Conservation (phyloP, 1,284 basidiomycete species). For the Ustilago sp. region DNA sequence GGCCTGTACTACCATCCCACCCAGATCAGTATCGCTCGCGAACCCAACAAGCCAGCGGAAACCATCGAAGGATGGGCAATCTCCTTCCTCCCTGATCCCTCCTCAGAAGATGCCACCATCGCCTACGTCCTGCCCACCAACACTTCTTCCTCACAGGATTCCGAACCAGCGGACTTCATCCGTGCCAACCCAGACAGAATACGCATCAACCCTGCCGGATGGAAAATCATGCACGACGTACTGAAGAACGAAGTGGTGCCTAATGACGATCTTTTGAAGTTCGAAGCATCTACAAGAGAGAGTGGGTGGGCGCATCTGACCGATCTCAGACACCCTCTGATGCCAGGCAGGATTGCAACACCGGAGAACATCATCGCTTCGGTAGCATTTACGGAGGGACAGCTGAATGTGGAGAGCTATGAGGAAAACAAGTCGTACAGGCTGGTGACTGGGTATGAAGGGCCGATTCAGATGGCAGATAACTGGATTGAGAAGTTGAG, state of each 20-base stretch:
- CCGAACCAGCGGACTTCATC: conserved; percentile 40
- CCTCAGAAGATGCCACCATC: conserved; percentile 32
- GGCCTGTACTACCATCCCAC: conserved; percentile 60
- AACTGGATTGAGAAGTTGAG: conserved; percentile 48
- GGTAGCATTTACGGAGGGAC: conserved; percentile 61
- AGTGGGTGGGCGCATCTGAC: conserved; percentile 66
- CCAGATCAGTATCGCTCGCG: conserved; percentile 33
- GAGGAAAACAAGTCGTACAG: conserved; percentile 63
- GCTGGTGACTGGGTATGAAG: conserved; percentile 59
- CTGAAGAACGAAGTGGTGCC: conserved; percentile 56
- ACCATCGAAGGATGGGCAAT: conserved; percentile 51
- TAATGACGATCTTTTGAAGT: conserved; percentile 57
- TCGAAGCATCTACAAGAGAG: conserved; percentile 59
- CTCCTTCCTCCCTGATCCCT: conserved; percentile 39
- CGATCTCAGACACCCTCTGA: conserved; percentile 59
- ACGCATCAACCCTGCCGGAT: conserved; percentile 56
- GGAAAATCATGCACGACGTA: conserved; percentile 57
- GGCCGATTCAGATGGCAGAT: conserved; percentile 58
- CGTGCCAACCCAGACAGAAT: conserved; percentile 54
- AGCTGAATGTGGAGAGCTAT: conserved; percentile 57
- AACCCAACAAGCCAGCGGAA: conserved; percentile 9
- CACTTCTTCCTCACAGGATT: conserved; percentile 21
- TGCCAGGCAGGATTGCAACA: conserved; percentile 63
- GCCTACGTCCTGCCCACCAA: conserved; percentile 42
- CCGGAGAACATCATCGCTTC: conserved; percentile 65